Conservation (phyloP, 164 flowering plant genomes). For the Magnolia officinalis region DNA sequence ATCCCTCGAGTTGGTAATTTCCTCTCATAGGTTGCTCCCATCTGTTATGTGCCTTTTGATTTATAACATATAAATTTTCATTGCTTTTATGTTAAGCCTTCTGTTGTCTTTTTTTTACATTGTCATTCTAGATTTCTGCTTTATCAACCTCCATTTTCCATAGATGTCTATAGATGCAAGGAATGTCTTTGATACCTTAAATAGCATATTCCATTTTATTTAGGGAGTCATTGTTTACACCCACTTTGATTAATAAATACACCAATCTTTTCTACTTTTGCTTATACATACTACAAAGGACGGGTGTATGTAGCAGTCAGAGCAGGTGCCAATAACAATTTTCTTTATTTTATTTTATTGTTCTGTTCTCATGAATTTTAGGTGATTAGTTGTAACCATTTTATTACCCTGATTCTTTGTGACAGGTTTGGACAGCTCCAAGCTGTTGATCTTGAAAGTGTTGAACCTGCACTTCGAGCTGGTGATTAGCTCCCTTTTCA, state of each 20-base stretch:
- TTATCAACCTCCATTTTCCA: too few relatives aligned
- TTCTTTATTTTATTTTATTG: too few relatives aligned
- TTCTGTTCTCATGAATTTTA: too few relatives aligned
- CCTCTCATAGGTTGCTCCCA: too few relatives aligned
- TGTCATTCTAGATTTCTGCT: too few relatives aligned
- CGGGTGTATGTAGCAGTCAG: background rate
- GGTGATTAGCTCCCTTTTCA: constrained; percentile 34
- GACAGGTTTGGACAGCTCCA: constrained; percentile 97
- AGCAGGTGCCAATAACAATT: background rate
- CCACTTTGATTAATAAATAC: background rate
- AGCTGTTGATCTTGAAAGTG: constrained; percentile 73
- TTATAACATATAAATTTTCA: background rate
- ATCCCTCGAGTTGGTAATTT: too few relatives aligned
- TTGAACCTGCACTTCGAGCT: constrained; percentile 87
- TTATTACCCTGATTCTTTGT: background rate
- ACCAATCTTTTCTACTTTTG: background rate
- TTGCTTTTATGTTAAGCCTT: background rate
- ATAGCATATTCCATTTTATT: background rate
- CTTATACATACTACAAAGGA: too few relatives aligned
- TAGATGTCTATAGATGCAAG: too few relatives aligned
- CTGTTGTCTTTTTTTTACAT: too few relatives aligned
- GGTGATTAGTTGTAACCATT: too few relatives aligned
- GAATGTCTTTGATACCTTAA: background rate
- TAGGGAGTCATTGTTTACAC: background rate
- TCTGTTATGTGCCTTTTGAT: background rate